Conservation (phyloP, 1,284 basidiomycete genomes). For the Sanghuangporus weigelae region DNA sequence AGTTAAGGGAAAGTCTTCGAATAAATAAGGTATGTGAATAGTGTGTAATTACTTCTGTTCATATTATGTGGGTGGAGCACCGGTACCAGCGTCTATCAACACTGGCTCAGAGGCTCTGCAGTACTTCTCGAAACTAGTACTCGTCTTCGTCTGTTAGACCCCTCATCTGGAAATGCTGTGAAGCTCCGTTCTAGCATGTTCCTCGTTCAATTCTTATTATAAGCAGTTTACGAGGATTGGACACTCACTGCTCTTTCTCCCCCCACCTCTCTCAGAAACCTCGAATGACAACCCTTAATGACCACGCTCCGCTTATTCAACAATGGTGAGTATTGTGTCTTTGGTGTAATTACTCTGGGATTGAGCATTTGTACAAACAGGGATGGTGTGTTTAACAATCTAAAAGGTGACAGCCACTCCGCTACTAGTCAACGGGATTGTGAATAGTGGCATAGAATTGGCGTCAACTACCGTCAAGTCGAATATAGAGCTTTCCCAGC, state of each 20-base stretch:
- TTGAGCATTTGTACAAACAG: background rate
- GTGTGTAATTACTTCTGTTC: background rate
- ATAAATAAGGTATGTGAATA: background rate
- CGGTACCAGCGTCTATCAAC: background rate
- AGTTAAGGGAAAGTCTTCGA: background rate
- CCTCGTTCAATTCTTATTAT: background rate
- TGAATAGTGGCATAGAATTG: conserved; percentile 39
- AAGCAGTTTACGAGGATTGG: background rate
- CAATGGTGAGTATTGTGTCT: background rate
- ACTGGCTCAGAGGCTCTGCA: background rate
- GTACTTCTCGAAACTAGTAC: background rate
- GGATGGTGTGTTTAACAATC: conserved; percentile 8
- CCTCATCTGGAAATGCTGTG: background rate
- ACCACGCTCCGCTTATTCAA: background rate
- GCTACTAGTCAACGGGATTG: background rate
- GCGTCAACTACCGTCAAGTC: conserved; percentile 57
- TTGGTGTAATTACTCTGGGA: background rate
- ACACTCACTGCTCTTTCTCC: background rate
- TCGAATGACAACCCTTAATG: background rate
- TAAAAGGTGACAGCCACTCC: conserved; percentile 2
- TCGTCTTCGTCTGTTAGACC: background rate
- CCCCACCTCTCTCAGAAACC: background rate
- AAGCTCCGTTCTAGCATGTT: conserved; percentile 1
- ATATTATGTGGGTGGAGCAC: background rate
- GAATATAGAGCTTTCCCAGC: conserved; percentile 55